Conservation (phyloP, 768 basidiomycete species). For the Boletellus sp. region DNA sequence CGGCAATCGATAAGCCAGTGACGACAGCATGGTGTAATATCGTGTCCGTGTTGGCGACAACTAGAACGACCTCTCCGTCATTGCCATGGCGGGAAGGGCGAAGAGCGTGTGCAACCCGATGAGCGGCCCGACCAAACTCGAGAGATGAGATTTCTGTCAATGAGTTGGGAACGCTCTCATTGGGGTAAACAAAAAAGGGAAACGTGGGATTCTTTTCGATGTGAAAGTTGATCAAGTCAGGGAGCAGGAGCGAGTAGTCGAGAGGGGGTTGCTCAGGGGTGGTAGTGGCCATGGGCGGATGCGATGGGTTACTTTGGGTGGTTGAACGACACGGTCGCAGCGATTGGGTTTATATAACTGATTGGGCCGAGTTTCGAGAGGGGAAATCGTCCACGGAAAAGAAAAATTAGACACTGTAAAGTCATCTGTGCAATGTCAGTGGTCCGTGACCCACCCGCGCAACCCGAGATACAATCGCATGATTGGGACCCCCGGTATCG, state of each 20-base stretch:
- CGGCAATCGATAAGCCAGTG: constrained; percentile 16
- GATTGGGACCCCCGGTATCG: neutral
- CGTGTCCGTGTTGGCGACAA: constrained; percentile 32
- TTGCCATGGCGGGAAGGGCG: constrained; percentile 15
- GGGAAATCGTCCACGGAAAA: neutral
- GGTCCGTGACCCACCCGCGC: too few relatives aligned
- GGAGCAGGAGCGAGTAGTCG: constrained; percentile 15
- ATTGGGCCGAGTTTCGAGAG: constrained; percentile 3
- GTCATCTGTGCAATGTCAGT: neutral
- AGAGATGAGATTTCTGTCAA: constrained; percentile 16
- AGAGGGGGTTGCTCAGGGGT: constrained; percentile 12
- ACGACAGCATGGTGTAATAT: constrained; percentile 28
- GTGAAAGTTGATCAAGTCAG: constrained; percentile 24
- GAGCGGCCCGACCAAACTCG: constrained; percentile 30
- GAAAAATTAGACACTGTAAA: neutral
- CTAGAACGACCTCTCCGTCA: constrained; percentile 28
- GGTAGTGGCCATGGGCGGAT: neutral
- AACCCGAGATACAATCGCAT: neutral
- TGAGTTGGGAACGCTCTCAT: constrained; percentile 12
- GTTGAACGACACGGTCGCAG: neutral
- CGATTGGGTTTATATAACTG: constrained; percentile 13
- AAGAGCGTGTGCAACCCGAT: constrained; percentile 29
- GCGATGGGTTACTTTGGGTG: neutral
- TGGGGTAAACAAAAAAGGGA: constrained; percentile 14
- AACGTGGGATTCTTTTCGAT: constrained; percentile 13